phyloP scores from a whole-genome alignment of 257 asterid genomes.

The Nyctanthes arbortristis region DNA sequence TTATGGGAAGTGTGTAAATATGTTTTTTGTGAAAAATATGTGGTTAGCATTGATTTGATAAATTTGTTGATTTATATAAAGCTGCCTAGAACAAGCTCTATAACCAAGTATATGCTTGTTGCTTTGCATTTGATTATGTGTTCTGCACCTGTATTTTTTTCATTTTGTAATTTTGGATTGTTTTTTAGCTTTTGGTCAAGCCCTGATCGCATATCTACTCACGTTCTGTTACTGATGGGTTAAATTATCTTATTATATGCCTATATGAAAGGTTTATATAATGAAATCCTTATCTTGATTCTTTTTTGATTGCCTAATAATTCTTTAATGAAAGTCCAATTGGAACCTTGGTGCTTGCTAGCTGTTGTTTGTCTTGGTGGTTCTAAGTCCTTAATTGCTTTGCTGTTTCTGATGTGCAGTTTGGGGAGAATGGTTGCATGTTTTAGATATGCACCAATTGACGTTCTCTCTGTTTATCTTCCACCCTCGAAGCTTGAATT shows the following conservation, averaged over 20 bases:
- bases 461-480: conserved; percentile 72
- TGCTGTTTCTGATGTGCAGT: conserved; percentile 44
- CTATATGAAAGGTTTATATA: conserved; percentile 8
- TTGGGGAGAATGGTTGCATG: conserved; percentile 88
- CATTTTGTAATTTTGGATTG: not conserved
- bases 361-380: conserved; percentile 5
- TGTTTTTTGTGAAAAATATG: no score
- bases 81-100: no score
- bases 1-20: no score
- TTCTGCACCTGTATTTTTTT: not conserved
- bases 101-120: not conserved
- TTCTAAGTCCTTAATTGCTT: conserved; percentile 20
- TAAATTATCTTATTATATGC: not conserved
- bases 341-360: conserved; percentile 21
- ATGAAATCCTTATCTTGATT: not conserved
- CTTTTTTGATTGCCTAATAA: conserved; percentile 20
- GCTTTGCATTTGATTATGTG: not conserved
- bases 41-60: no score
- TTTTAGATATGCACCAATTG: conserved; percentile 72
- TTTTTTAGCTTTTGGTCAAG: conserved; percentile 12
- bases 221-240: conserved; percentile 4
- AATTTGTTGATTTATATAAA: no score
- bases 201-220: conserved; percentile 16
- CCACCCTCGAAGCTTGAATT: conserved; percentile 80
- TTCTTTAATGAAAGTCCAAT: conserved; percentile 13